A percentile compares a stretch with the other conserved stretches of the same genome.
These are phyloP conservation scores for Puccinia coronata DNA, from an alignment of 1,284 basidiomycete genomes.

Conservation along the genomic window DNA sequence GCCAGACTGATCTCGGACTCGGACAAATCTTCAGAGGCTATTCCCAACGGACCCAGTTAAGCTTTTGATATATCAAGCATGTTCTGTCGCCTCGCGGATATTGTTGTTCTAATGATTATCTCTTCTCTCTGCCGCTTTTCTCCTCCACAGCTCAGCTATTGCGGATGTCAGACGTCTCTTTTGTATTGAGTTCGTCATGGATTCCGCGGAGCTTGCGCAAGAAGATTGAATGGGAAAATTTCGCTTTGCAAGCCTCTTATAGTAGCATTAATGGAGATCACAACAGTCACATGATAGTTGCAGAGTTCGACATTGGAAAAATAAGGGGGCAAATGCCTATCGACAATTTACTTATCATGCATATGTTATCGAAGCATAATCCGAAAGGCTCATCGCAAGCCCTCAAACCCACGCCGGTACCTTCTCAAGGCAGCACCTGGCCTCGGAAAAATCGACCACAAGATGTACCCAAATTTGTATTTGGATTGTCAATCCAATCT, in stretches of 20 bases:
- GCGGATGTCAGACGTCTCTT: conserved; percentile 45
- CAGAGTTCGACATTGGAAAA: conserved; percentile 44
- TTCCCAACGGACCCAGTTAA: conserved; percentile 20
- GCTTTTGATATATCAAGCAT: background rate
- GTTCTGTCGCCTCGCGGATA: background rate
- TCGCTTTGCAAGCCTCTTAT: conserved; percentile 15
- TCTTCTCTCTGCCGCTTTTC: background rate
- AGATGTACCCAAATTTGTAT: conserved; percentile 32
- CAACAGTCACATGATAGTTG: conserved; percentile 41
- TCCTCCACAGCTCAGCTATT: conserved; percentile 3
- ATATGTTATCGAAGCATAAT: conserved; percentile 5
- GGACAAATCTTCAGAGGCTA: background rate
- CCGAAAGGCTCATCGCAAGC: conserved; percentile 2
- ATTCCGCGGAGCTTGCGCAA: conserved; percentile 12
- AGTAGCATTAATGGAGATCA: conserved; percentile 42
- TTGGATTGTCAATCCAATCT: conserved; percentile 34
- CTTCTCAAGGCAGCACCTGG: background rate
- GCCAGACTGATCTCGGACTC: conserved; percentile 17
- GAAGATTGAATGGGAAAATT: conserved; percentile 15
- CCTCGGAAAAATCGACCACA: background rate
- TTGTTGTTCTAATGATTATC: background rate
- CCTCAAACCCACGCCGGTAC: background rate
- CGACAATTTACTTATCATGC: conserved; percentile 40
- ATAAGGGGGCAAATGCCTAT: conserved; percentile 38
- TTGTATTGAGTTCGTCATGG: conserved; percentile 44